Evolutionary conservation across 768 basidiomycete genomes (phyloP).

Genomic region (Pleurotus citrinopileatus): DNA sequence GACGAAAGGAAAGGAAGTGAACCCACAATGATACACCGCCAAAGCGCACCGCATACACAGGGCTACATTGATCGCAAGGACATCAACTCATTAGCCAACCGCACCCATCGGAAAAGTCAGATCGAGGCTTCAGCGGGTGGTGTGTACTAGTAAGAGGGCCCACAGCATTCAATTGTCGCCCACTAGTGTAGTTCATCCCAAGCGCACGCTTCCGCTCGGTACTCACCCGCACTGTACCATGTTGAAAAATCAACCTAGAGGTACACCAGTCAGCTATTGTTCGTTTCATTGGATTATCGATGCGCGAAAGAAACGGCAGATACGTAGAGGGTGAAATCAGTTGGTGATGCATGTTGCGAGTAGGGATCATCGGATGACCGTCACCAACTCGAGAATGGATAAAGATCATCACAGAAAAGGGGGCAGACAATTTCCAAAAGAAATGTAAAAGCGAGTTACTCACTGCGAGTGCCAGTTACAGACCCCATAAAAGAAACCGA

Average conservation of each 20-base stretch:
- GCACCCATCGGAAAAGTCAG: slow-evolving; percentile 6
- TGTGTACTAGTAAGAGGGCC: slow-evolving; percentile 37
- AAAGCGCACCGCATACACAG: slow-evolving; percentile 3
- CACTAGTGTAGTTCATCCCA: slow-evolving; percentile 33
- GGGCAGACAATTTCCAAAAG: slow-evolving; percentile 11
- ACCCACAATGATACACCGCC: background rate
- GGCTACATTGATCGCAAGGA: slow-evolving; percentile 5
- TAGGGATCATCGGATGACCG: slow-evolving; percentile 60
- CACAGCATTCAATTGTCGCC: slow-evolving; percentile 29
- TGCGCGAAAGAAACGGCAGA: slow-evolving; percentile 3
- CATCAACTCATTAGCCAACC: slow-evolving; percentile 7
- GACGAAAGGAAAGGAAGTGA: slow-evolving; percentile 7
- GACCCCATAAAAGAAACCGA: too few relatives aligned
- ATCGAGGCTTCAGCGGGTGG: slow-evolving; percentile 37
- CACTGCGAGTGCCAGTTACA: too few relatives aligned
- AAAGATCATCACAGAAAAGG: slow-evolving; percentile 55
- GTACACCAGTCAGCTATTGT: background rate
- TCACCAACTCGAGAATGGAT: slow-evolving; percentile 76
- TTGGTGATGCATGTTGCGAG: slow-evolving; percentile 81
- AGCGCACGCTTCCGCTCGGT: slow-evolving; percentile 11
- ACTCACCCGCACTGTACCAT: slow-evolving; percentile 13
- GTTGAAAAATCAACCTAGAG: background rate
- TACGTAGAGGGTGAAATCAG: slow-evolving; percentile 28
- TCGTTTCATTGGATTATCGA: slow-evolving; percentile 3
- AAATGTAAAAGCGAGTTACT: too few relatives aligned